phyloP scores from a whole-genome alignment of 176 grass and related monocot species.

The Zizania latifolia region DNA sequence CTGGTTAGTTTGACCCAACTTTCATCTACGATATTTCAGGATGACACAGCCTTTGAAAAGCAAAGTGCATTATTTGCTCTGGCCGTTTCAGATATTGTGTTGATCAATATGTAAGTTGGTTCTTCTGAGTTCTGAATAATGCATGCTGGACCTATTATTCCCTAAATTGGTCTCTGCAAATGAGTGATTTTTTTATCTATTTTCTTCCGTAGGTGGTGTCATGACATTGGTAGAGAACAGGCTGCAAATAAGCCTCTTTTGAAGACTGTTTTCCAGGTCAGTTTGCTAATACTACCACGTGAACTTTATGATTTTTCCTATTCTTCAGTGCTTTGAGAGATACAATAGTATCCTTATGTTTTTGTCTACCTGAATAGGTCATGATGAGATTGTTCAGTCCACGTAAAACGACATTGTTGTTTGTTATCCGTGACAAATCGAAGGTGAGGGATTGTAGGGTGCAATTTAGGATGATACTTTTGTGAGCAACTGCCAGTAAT shows the following conservation, averaged over 20 bases:
- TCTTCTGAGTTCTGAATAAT: conserved; percentile 7
- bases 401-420: conserved; percentile 87
- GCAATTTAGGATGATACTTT: neutral
- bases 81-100: conserved; percentile 93
- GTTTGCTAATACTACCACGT: conserved; percentile 13
- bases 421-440: conserved; percentile 98
- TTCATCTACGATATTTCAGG: conserved; percentile 42
- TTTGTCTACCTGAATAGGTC: conserved; percentile 49
- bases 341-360: neutral
- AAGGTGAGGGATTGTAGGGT: conserved; percentile 41
- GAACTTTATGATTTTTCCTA: neutral
- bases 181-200: conserved; percentile 11
- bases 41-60: conserved; percentile 98
- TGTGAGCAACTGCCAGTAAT: neutral
- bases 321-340: neutral
- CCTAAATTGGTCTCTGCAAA: neutral
- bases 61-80: conserved; percentile 99
- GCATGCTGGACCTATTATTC: conserved; percentile 8
- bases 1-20: neutral
- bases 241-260: conserved; percentile 99
- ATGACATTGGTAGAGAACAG: conserved; percentile 99
- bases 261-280: conserved; percentile 97
- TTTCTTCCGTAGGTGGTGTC: conserved; percentile 78
- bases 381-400: conserved; percentile 99
- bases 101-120: conserved; percentile 95